A percentile compares a stretch with the other conserved stretches of the same genome.
These are phyloP conservation scores for Fraxinus ornus DNA, from an alignment of 305 asterid species.

Conservation along the genomic window DNA sequence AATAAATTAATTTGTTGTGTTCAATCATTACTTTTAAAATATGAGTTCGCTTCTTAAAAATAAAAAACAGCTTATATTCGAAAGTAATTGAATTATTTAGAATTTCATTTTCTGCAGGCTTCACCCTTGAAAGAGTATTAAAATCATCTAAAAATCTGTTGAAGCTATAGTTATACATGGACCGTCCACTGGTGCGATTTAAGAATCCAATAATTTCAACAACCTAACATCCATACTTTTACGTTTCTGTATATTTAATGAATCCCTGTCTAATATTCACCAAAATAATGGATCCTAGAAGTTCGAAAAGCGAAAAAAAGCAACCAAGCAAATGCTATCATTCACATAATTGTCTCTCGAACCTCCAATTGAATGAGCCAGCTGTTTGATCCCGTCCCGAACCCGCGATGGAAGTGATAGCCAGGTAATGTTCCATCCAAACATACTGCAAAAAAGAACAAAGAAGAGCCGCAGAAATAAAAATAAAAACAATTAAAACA, in stretches of 20 bases:
- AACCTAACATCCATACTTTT: neutral
- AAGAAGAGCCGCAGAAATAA: neutral
- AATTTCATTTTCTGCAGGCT: neutral
- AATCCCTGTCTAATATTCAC: neutral
- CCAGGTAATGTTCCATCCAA: conserved; percentile 54
- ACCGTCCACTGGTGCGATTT: neutral
- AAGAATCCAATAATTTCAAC: neutral
- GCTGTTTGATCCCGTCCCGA: conserved; percentile 43
- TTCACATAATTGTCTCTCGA: conserved; percentile 3
- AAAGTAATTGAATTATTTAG: neutral
- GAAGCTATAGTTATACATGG: neutral
- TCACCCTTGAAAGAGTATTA: neutral
- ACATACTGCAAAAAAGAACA: conserved; percentile 36
- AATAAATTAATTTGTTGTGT: neutral
- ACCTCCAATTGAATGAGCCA: conserved; percentile 58
- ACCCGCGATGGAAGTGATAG: conserved; percentile 52
- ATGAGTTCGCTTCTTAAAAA: neutral
- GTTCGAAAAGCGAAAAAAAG: neutral
- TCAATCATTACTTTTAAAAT: neutral
- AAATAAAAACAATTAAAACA: neutral
- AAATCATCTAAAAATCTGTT: neutral
- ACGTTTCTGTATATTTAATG: neutral
- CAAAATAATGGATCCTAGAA: neutral
- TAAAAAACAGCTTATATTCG: neutral
- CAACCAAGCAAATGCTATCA: neutral